phyloP scores from a whole-genome alignment of 2,329 filamentous ascomycete genomes.

The Graphilbum ipis-grandicollis region DNA sequence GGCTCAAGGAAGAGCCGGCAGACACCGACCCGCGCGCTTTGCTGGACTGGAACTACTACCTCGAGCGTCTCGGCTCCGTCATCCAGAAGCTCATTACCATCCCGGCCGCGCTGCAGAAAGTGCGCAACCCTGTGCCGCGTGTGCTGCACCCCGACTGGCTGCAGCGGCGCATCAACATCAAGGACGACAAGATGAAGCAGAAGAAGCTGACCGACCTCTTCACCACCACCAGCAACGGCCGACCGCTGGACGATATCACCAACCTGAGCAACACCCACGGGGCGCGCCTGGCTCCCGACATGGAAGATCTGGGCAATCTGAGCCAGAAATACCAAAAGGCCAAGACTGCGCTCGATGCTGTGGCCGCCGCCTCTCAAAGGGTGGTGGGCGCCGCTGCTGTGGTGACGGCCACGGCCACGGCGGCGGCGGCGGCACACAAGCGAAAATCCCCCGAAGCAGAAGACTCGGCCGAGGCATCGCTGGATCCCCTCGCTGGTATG shows the following conservation, averaged over 20 bases:
- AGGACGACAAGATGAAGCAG: conserved; percentile 96
- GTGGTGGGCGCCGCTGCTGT: too few relatives aligned
- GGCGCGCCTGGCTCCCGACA: conserved; percentile 29
- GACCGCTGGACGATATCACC: conserved; percentile 55
- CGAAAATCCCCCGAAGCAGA: conserved; percentile 50
- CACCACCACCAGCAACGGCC: conserved; percentile 19
- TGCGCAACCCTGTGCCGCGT: conserved; percentile 84
- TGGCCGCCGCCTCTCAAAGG: conserved; percentile 20
- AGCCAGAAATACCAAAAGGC: conserved; percentile 44
- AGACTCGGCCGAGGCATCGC: conserved; percentile 28
- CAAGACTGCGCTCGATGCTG: conserved; percentile 35
- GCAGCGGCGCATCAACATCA: conserved; percentile 78
- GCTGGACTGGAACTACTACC: conserved; percentile 95
- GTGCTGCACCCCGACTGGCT: conserved; percentile 95
- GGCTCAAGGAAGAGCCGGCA: conserved; percentile 81
- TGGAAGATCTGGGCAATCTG: conserved; percentile 66
- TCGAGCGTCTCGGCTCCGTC: conserved; percentile 86
- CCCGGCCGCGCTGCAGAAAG: conserved; percentile 85
- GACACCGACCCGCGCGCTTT: conserved; percentile 82
- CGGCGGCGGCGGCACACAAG: conserved; percentile 34
- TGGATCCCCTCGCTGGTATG: conserved; percentile 66
- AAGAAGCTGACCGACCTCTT: conserved; percentile 97
- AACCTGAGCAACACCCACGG: conserved; percentile 28
- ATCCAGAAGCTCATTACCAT: conserved; percentile 99
- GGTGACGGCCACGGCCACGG: not conserved